Base-by-base conservation (phyloP, 768 basidiomycete species). In the Sarcomyxa edulis region DNA sequence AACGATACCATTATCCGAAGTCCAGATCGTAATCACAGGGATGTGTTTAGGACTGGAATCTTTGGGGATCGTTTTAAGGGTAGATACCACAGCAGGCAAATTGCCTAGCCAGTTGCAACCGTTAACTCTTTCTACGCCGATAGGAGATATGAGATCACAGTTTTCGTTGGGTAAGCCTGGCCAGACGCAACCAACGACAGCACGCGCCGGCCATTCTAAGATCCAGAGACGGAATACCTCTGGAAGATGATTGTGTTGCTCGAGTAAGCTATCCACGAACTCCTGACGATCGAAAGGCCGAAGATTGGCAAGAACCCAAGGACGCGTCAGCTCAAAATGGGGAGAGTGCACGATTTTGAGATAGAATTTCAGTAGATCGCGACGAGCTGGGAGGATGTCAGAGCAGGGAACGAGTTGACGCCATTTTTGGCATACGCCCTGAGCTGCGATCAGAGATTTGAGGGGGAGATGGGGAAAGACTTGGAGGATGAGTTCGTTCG, bases 161-260 rank as follows among this genome's bases (percentile, higher is more conserved):
- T 21, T 35, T 1, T 2, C 20, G 7, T 11, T 25, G 22, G 47
- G 46, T 16, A 52, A 40, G 18, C 43, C 51, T 4, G 55, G 55
- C 51, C 53, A 56, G 18, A 39, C 15, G 19, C 47, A 41, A 1
- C 33, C 48, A 8, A 52, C 47, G 8, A 43, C 45, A 18, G 49
- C 51, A 11, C 39, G 35, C 9, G 41, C 51, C 15, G 55, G 55
- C 55, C 55, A 54, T 37, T 56, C 55, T 21, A 48, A 45, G 1
- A 56, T 40, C 52, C 52, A 54, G 9, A 51, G 28, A n/a, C 37
- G 29, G 32, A 56, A 50, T 12, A 54, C 47, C 26, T 52, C 45
- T 3, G 53, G 55, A 6, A 48, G 27, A 20, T 34, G 21, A 15
- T 42, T 15, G 16, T 46, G 47, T 20, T 38, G 40, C 1, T 33